Evolutionary conservation across 2,329 filamentous ascomycete species (phyloP), one percentile per base, ranked within the genome.

Genomic region (Mariannaea elegans): DNA sequence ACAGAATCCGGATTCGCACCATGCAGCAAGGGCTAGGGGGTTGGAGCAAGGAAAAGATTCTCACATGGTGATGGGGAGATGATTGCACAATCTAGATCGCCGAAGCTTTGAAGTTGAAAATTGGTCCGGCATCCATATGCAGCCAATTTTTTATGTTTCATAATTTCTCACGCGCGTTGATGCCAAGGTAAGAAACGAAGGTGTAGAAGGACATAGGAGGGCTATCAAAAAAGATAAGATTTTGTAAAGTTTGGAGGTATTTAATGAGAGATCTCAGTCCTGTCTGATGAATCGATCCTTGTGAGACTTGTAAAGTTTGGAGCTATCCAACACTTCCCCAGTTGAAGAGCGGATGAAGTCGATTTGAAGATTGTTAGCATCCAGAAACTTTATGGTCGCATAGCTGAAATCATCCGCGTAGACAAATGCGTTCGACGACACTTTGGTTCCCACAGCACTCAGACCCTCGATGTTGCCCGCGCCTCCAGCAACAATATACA

Each of bases 381-480:
- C 32, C 14, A 14, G 5, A 36, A 36, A 36, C 32, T 36, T 36
- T 9, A 36, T 36, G 5, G 32, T 36, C 10, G 32, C 32, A 36
- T 36, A 36, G 14, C 32, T 36, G n/a, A 36, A 36, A 13, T 36
- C 32, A 14, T 36, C 32, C 32, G 32, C 32, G n/a, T 36, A 36
- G 4, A 14, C 32, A 36, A 36, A 36, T 9, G 32, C 32, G n/a
- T 36, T 36, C 5, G 10, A 9, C 13, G 32, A 14, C 14, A n/a
- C 32, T 14, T 36, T 36, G 32, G 10, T 36, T 4, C 32, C 32
- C 8, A 36, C 32, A 10, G 47, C 39, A 52, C 72, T 66, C 24
- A 73, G 63, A 19, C 72, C 72, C 57, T 71, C 72, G 60, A 69
- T 65, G 56, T 73, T 68, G 14, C 71, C 72, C 19, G 63, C 70